Evolutionary conservation across 2,329 filamentous ascomycete genomes (phyloP), one percentile per base, ranked within the genome.

Genomic region (Botrytis fabae): DNA sequence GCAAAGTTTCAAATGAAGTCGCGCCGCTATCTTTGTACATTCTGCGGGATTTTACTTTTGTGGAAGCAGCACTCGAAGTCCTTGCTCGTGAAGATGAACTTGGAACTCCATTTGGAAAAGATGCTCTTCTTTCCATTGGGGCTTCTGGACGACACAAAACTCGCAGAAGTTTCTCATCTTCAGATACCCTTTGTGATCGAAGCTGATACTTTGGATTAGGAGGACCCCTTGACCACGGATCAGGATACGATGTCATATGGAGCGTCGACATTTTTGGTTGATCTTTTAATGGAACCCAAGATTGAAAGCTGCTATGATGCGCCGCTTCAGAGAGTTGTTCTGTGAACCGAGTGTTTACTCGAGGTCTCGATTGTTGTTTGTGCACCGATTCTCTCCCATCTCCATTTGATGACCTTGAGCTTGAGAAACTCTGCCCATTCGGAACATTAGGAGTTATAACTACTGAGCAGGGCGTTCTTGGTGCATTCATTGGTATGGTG

Each of bases 191-290:
- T 42, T 54, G 16, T 28, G 64, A n/a, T 16, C 35, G 35, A 28
- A 57, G 48, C n/a, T 68, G 64, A 68, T 57, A 68, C 22, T 68
- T 68, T 18, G 48, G 64, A 42, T 57, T 68, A 18, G 64, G 48
- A 54, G 64, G 64, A 32, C 64, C 64, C 42, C 64, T 68, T 8
- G 64, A 68, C 46, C 48, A 68, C 51, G 64, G 64, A 32, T 68
- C 64, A 40, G 64, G 64, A 18, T 57, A 68, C 18, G 64, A 57
- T 8, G 1, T 32, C 40, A 42, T 35, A 28, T 25, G 35, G 3
- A 28, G 57, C 20, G 8, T 18, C 20, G 64, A 25, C 35, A 28
- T 71, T 35, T 44, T n/a, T 16, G 63, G 42, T 46, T 51, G 35
- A 40, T 63, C 32, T 28, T 51, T 46, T 18, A 71, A 51, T 25